These are phyloP conservation scores for Xylaria digitata DNA, from an alignment of 2,329 filamentous ascomycete species.

Conservation along the genomic window DNA sequence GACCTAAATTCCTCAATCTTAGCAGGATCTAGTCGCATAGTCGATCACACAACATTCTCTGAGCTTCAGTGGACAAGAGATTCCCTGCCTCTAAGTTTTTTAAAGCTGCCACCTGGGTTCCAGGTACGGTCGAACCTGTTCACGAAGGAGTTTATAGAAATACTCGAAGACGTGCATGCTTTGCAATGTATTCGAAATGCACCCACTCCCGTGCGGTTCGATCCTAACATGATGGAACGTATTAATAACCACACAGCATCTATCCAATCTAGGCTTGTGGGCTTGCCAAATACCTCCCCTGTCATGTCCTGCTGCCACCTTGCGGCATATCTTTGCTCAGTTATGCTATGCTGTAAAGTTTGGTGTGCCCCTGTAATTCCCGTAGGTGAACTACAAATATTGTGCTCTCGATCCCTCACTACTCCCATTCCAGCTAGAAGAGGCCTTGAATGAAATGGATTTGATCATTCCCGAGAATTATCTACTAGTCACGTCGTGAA, in stretches of 20 bases:
- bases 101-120: constrained; percentile 52
- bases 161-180: constrained; percentile 54
- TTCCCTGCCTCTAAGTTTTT: constrained; percentile 46
- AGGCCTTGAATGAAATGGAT: too few relatives aligned
- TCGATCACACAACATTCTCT: constrained; percentile 55
- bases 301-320: constrained; percentile 53
- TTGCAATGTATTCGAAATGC: constrained; percentile 54
- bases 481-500: background rate
- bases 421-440: background rate
- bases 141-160: constrained; percentile 48
- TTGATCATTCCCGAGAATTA: background rate
- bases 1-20: constrained; percentile 56
- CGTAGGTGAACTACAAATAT: constrained; percentile 46
- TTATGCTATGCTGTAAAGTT: constrained; percentile 55
- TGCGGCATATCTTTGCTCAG: constrained; percentile 56
- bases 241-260: constrained; percentile 57
- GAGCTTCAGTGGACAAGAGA: constrained; percentile 57
- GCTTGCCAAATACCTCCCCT: constrained; percentile 40
- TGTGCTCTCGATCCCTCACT: background rate
- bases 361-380: constrained; percentile 55
- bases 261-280: constrained; percentile 54
- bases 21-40: constrained; percentile 53
- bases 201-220: constrained; percentile 30
- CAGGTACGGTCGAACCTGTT: constrained; percentile 44
- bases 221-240: constrained; percentile 46